Evolutionary conservation across 345 rosid species (phyloP).

Genomic region (Schrenkiella parvula): DNA sequence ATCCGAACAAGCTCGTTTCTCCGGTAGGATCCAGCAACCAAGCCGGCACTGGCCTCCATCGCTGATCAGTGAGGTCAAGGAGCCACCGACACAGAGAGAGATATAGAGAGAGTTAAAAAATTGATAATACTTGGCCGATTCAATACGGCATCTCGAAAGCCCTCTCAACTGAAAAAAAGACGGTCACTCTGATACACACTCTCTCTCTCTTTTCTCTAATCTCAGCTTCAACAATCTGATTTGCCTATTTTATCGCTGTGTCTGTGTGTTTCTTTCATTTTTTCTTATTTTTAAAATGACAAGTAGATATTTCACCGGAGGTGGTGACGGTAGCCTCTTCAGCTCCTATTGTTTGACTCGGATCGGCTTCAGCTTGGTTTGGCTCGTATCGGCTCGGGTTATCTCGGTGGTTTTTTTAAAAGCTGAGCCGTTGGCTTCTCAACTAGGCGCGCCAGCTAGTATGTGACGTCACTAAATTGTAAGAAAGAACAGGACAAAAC

Average conservation of each 20-base stretch:
- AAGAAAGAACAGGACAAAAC: slow-evolving; percentile 21
- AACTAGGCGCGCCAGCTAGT: slow-evolving; percentile 4
- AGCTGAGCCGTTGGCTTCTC: slow-evolving; percentile 3
- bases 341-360: not conserved
- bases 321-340: slow-evolving; percentile 30
- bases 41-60: slow-evolving; percentile 92
- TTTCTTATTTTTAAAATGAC: not conserved
- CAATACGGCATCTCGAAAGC: slow-evolving; percentile 53
- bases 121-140: slow-evolving; percentile 37
- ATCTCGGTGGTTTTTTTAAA: not conserved
- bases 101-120: not conserved
- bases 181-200: slow-evolving; percentile 11
- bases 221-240: slow-evolving; percentile 12
- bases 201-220: slow-evolving; percentile 13
- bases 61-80: slow-evolving; percentile 6
- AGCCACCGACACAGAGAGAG: slow-evolving; percentile 5
- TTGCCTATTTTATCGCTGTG: slow-evolving; percentile 29
- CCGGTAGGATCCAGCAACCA: slow-evolving; percentile 99
- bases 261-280: not conserved
- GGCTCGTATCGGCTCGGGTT: not conserved
- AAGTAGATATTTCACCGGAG: slow-evolving; percentile 31
- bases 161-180: not conserved
- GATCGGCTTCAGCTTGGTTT: not conserved
- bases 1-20: slow-evolving; percentile 96
- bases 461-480: slow-evolving; percentile 15